Evolutionary conservation across 257 asterid genomes (phyloP).

Genomic region (Capsicum baccatum): DNA sequence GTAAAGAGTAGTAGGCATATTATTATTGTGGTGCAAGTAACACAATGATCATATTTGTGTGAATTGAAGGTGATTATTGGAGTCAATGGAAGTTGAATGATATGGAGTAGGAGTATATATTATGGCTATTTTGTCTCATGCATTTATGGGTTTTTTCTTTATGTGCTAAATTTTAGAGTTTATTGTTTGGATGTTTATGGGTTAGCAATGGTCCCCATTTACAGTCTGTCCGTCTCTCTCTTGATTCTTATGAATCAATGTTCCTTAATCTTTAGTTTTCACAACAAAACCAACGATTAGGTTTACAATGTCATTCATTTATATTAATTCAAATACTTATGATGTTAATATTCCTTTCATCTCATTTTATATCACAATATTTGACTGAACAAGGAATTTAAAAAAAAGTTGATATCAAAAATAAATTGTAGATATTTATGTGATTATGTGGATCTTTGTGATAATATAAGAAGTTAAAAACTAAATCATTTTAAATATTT

Average conservation of each 20-base stretch:
- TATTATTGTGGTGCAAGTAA: not conserved
- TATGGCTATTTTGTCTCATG: constrained; percentile 57
- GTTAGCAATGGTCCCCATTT: constrained; percentile 62
- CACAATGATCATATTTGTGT: constrained; percentile 26
- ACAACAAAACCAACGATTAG: constrained; percentile 49
- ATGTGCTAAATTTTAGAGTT: not conserved
- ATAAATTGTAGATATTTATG: no score
- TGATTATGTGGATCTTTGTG: no score
- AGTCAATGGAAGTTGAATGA: constrained; percentile 59
- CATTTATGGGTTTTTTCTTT: constrained; percentile 43
- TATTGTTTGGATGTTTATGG: constrained; percentile 24
- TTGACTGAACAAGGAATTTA: no score
- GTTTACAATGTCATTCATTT: constrained; percentile 35
- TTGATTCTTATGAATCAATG: constrained; percentile 64
- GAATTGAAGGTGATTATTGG: constrained; percentile 37
- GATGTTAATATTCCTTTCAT: not conserved
- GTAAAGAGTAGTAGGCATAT: constrained; percentile 5
- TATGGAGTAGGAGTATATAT: constrained; percentile 12
- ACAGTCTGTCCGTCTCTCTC: constrained; percentile 89
- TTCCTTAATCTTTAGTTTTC: constrained; percentile 42
- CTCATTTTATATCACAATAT: not conserved
- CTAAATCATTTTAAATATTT: no score
- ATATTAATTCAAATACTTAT: not conserved
- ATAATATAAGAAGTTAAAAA: no score
- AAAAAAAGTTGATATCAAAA: no score